A percentile compares a stretch with the other conserved stretches of the same genome.
Evolutionary conservation across 2,329 filamentous ascomycete genomes (phyloP).

Genomic region (Dothidotthia symphoricarpi): DNA sequence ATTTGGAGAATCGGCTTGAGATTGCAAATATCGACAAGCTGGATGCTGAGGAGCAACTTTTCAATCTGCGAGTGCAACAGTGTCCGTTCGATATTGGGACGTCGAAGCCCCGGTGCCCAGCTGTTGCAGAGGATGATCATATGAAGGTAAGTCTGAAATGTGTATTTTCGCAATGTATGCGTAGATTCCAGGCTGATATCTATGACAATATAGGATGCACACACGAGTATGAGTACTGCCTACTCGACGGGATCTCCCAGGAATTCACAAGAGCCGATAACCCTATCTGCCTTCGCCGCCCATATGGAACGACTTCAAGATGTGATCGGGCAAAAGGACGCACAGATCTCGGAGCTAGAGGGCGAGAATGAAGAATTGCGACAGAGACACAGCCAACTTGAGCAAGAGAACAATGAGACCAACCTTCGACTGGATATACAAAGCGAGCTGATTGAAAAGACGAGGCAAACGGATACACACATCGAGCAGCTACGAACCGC

Average conservation of each 20-base stretch:
- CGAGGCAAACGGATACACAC: slow-evolving; percentile 26
- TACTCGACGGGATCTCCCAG: slow-evolving; percentile 26
- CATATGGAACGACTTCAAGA: slow-evolving; percentile 36
- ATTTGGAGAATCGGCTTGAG: slow-evolving; percentile 42
- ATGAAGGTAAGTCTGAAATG: slow-evolving; percentile 6
- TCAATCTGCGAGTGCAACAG: slow-evolving; percentile 29
- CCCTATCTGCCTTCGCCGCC: slow-evolving; percentile 24
- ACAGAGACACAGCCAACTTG: slow-evolving; percentile 18
- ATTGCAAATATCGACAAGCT: slow-evolving; percentile 44
- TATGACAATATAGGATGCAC: slow-evolving; percentile 9
- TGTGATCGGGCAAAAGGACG: slow-evolving; percentile 33
- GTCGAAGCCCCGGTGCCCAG: slow-evolving; percentile 8
- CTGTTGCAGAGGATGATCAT: not conserved
- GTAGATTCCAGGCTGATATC: too few relatives aligned
- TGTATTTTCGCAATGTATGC: too few relatives aligned
- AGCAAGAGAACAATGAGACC: slow-evolving; percentile 24
- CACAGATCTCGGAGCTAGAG: slow-evolving; percentile 24
- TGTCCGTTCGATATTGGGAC: slow-evolving; percentile 25
- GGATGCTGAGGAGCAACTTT: slow-evolving; percentile 42
- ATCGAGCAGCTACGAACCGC: slow-evolving; percentile 31
- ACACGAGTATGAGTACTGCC: slow-evolving; percentile 31
- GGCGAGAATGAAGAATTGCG: slow-evolving; percentile 19
- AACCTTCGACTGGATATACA: slow-evolving; percentile 32
- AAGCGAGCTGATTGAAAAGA: slow-evolving; percentile 26
- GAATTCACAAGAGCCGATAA: slow-evolving; percentile 22